Percentiles rank a stretch among this genome's conserved stretches.
phyloP scores from a whole-genome alignment of 169 alveolate genomes.

The Cryptosporidium viatorum region DNA sequence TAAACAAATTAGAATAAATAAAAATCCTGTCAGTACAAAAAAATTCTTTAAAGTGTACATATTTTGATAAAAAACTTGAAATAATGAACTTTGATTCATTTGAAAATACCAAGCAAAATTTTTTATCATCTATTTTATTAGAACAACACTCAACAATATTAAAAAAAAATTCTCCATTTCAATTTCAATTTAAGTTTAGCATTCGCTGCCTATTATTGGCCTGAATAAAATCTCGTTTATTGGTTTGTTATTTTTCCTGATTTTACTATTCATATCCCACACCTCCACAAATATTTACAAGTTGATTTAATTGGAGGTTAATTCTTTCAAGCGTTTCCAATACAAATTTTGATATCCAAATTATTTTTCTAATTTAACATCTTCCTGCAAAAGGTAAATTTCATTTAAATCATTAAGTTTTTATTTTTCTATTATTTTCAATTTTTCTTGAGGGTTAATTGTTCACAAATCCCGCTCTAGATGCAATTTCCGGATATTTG shows the following conservation, averaged over 20 bases:
- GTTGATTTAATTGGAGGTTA: neutral
- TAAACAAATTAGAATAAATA: neutral
- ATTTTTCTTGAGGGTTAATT: neutral
- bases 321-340: neutral
- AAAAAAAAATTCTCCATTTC: neutral
- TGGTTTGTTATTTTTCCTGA: neutral
- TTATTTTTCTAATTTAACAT: too few relatives aligned
- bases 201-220: neutral
- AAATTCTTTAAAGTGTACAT: neutral
- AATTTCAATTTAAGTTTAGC: neutral
- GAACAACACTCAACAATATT: neutral
- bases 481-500: constrained; percentile 1
- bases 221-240: neutral
- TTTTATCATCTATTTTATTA: too few relatives aligned
- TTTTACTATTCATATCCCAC: constrained; percentile 16
- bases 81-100: neutral
- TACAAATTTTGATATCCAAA: neutral
- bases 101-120: neutral
- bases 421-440: neutral
- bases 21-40: neutral
- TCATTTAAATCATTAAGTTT: neutral
- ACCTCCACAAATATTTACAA: constrained; percentile 29
- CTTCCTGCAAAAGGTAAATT: neutral
- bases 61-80: neutral
- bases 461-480: constrained; percentile 2